Conservation (phyloP, 495 filamentous ascomycete genomes). For the Penicillium subrubescens region DNA sequence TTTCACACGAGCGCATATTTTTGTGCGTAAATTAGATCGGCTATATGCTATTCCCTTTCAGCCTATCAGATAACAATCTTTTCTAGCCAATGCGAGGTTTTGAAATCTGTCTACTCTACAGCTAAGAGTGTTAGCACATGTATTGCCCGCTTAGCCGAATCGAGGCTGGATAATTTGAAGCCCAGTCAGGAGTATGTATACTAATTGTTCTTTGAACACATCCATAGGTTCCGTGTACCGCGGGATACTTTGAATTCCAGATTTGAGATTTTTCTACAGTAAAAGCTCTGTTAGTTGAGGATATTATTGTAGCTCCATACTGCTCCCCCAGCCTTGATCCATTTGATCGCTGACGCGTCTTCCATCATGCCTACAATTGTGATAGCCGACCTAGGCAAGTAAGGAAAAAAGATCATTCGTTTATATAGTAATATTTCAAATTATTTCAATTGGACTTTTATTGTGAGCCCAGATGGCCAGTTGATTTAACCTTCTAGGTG, state of each 20-base stretch:
- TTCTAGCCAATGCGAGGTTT: not conserved
- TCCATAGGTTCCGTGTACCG: too few species aligned
- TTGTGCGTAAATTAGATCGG: slow-evolving; percentile 4
- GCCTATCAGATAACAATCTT: not conserved
- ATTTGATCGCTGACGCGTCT: not conserved
- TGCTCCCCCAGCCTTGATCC: not conserved
- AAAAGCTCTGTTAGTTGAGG: too few species aligned
- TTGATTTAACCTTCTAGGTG: not conserved
- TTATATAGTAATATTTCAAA: too few species aligned
- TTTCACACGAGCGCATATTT: not conserved
- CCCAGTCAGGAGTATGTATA: not conserved
- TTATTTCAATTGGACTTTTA: too few species aligned
- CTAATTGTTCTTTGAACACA: not conserved
- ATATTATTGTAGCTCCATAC: too few species aligned
- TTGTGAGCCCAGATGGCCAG: not conserved
- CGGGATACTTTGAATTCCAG: too few species aligned
- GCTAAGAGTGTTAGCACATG: not conserved
- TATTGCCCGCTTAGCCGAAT: not conserved
- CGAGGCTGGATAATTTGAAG: not conserved
- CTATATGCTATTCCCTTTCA: slow-evolving; percentile 6
- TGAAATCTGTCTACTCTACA: not conserved
- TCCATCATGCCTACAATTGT: not conserved
- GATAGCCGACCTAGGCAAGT: too few species aligned
- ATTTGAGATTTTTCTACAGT: too few species aligned
- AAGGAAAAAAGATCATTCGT: too few species aligned